Evolutionary conservation across 805 yeast genomes (phyloP), one percentile per base, ranked within the genome.

Genomic region (Lipomyces yamadae): DNA sequence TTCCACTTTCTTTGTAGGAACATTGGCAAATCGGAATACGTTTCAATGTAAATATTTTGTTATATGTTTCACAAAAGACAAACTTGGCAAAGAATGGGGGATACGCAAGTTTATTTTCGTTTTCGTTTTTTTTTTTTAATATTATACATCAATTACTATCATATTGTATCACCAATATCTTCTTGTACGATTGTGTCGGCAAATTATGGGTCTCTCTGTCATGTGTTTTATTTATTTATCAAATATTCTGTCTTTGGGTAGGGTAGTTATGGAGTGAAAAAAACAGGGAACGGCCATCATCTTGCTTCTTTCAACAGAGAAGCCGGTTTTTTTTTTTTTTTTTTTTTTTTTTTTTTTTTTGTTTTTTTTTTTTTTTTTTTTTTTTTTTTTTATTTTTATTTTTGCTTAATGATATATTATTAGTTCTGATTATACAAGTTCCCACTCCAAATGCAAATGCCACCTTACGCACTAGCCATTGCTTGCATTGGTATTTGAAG

Each of bases 291-390:
- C 61, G 65, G 61, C 65, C 58, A 42, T 58, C 52, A 56, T 35
- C 10, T 29, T 13, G 58, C 56, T 57, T 63, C 62, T 63, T 63
- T 63, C 66, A 63, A 63, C 66, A 63, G 66, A 63, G 66, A 52
- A 50, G 56, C 48, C 30, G 18, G 29, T 18, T 13, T 37, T 15
- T 52, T 30, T 24, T 24, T 24, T 24, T 52, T 30, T 24, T 24
- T 24, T 24, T 18, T 13, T 37, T 15, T 52, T 30, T 24, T 24
- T 24, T 24, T 18, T 13, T 37, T 15, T 52, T 30, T 24, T 24
- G 1, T 24, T 18, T 13, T 37, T 15, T 52, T 30, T 24, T 24
- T 24, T 24, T 18, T 13, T 37, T 15, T 52, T 30, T 24, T 24
- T 24, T 24, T 18, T 13, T 37, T 15, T 52, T 30, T 24, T 24